Evolutionary conservation across 1,284 basidiomycete genomes (phyloP).

Genomic region (Cryptococcus hybrid): DNA sequence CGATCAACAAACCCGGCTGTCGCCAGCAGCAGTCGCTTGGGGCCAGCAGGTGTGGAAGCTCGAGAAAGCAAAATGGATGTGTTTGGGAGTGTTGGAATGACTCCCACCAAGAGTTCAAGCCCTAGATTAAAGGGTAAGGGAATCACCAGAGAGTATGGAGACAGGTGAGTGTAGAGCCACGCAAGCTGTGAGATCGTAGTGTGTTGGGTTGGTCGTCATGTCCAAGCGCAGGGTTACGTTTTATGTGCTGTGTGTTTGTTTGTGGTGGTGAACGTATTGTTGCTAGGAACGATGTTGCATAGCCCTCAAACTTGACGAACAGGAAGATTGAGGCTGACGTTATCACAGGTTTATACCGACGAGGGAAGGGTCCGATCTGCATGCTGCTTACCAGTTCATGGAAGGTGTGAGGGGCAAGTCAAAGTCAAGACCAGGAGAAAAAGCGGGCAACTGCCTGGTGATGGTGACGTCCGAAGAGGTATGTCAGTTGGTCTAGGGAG

Average conservation of each 20-base stretch:
- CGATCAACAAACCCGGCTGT: conserved; percentile 1
- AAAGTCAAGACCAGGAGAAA: conserved; percentile 41
- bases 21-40: too few relatives aligned
- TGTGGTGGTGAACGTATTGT: background rate
- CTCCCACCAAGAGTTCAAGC: conserved; percentile 22
- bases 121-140: conserved; percentile 31
- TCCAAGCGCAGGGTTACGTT: background rate
- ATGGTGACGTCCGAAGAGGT: conserved; percentile 52
- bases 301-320: background rate
- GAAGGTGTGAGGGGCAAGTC: conserved; percentile 5
- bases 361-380: conserved; percentile 54
- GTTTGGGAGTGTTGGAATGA: conserved; percentile 33
- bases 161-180: conserved; percentile 37
- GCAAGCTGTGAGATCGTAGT: background rate
- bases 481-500: conserved; percentile 9
- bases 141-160: conserved; percentile 46
- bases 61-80: conserved; percentile 21
- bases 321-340: conserved; percentile 1
- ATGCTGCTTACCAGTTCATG: conserved; percentile 53
- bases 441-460: conserved; percentile 37
- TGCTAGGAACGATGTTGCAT: background rate
- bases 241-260: background rate
- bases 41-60: background rate
- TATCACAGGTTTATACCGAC: conserved; percentile 55
- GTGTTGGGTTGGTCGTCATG: background rate